Conservation (phyloP, 495 filamentous ascomycete genomes). For the Talaromyces wortmannii region DNA sequence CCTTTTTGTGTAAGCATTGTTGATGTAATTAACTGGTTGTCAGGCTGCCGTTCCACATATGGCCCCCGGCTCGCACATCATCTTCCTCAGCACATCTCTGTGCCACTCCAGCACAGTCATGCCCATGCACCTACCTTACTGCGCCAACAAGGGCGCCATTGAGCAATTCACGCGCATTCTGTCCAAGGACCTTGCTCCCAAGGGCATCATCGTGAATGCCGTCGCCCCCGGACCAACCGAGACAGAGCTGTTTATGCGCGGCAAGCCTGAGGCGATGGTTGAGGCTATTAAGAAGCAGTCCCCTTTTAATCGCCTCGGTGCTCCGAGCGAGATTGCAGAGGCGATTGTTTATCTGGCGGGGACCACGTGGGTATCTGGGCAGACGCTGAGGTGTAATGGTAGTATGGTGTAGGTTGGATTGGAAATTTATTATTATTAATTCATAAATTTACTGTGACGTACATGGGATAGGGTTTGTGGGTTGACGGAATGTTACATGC, state of each 20-base stretch:
- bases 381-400: constrained; percentile 56
- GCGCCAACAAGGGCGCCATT: constrained; percentile 59
- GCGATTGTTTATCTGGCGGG: constrained; percentile 47
- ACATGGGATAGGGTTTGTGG: too few relatives aligned
- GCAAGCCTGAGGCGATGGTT: constrained; percentile 53
- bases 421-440: background rate
- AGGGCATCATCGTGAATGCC: constrained; percentile 56
- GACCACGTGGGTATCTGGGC: constrained; percentile 59
- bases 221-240: constrained; percentile 60
- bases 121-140: constrained; percentile 58
- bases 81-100: constrained; percentile 54
- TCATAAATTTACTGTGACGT: too few relatives aligned
- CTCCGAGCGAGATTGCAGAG: constrained; percentile 56
- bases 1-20: background rate
- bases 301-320: constrained; percentile 49
- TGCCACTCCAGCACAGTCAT: constrained; percentile 34
- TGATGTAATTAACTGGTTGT: background rate
- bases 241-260: constrained; percentile 59
- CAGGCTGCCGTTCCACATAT: constrained; percentile 60
- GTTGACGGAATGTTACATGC: too few relatives aligned
- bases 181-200: constrained; percentile 56
- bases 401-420: constrained; percentile 14
- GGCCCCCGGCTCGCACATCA: constrained; percentile 44
- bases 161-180: constrained; percentile 61
- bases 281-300: constrained; percentile 43